Base-by-base conservation (phyloP, 345 rosid species). In the Sonneratia alba region DNA sequence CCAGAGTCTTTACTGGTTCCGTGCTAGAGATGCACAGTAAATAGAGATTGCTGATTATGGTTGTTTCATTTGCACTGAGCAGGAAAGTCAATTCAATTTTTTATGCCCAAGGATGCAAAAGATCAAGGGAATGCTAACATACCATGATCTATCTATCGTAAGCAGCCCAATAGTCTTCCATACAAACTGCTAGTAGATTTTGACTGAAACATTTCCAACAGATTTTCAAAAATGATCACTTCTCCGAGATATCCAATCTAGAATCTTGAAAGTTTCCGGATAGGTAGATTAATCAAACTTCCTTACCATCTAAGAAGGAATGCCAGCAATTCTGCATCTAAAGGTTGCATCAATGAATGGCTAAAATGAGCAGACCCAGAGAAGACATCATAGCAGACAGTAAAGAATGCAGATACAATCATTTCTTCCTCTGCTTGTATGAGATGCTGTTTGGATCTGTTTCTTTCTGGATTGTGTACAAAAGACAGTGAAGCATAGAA, bases 361-460 rank as follows among this genome's bases (percentile, higher is more conserved):
- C 80, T 79, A 74, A 87, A 87, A 83, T 85, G 87, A 51, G 91
- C 94, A 57, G 87, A 85, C 65, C 89, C 94, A 16, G 88, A 89
- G 79, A 85, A 89, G 74, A 85, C 86, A 64, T 89, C 91, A 77
- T 89, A 87, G 82, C 94, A 85, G 78, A 81, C 78, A 37, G 91
- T 82, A 71, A 87, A 87, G 40, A 87, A 81, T 19, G 80, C 70
- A n/a, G 86, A 87, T 36, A 89, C 74, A 66, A 87, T 79, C 49
- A 89, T 85, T 74, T 87, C 91, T 73, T 83, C 83, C 85, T 87
- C 91, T 48, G 94, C 94, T 76, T 87, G 94, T 73, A 79, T 77
- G 45, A 82, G 66, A 24, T 80, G 82, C 65, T 78, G 87, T 75
- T 84, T 87, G 66, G 82, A 79, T 74, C 86, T 81, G 75, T 80